These are phyloP conservation scores for Rhizopogon vesiculosus DNA, from an alignment of 768 basidiomycete species.

Conservation along the genomic window DNA sequence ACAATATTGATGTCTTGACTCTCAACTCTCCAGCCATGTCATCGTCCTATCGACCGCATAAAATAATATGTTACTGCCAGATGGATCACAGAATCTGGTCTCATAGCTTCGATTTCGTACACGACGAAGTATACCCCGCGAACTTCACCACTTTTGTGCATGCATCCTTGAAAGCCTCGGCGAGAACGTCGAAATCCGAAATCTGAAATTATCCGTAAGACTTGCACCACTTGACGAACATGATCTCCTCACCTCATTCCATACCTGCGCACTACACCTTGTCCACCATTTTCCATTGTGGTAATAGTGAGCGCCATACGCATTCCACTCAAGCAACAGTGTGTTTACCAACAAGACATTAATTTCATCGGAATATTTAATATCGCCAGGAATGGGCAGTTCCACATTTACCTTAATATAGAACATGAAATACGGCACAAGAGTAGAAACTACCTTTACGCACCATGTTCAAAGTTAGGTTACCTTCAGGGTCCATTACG, in stretches of 20 bases:
- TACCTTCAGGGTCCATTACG: constrained; percentile 55
- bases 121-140: background rate
- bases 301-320: constrained; percentile 8
- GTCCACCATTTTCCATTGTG: constrained; percentile 29
- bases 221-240: background rate
- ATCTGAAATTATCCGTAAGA: constrained; percentile 10
- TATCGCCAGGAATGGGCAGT: constrained; percentile 28
- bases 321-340: constrained; percentile 17
- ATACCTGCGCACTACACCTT: constrained; percentile 25
- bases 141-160: constrained; percentile 12
- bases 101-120: too few species aligned
- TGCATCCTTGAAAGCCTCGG: constrained; percentile 22
- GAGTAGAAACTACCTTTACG: background rate
- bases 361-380: constrained; percentile 16
- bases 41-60: too few species aligned
- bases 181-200: constrained; percentile 27
- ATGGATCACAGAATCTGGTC: too few species aligned
- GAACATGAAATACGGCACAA: background rate
- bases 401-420: constrained; percentile 33
- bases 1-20: too few species aligned
- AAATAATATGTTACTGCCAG: too few species aligned
- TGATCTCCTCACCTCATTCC: constrained; percentile 23
- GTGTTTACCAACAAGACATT: constrained; percentile 10
- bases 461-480: constrained; percentile 72
- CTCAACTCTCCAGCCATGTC: too few species aligned